phyloP scores from a whole-genome alignment of 805 yeast genomes.

The Saturnispora zaruensis region DNA sequence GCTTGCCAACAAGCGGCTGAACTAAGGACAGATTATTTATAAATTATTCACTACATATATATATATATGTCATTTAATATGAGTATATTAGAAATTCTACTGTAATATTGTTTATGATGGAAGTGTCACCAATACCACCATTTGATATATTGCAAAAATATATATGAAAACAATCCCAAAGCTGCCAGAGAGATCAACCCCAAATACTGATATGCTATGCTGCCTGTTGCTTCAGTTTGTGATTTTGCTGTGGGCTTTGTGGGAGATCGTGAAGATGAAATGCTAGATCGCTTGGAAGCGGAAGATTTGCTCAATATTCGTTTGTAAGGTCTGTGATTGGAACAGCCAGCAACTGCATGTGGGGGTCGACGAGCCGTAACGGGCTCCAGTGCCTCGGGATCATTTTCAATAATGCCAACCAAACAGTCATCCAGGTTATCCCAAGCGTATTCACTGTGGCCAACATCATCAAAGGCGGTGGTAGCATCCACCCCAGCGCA shows the following conservation, averaged over 20 bases:
- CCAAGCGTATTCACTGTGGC: conserved; percentile 77
- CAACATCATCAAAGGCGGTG: conserved; percentile 53
- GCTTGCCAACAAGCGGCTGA: conserved; percentile 87
- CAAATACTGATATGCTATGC: not conserved
- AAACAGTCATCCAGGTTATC: conserved; percentile 77
- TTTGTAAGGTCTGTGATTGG: not conserved
- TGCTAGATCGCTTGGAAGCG: not conserved
- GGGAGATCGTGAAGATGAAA: not conserved
- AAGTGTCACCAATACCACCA: conserved; percentile 14
- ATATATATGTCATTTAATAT: not conserved
- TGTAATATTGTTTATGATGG: not conserved
- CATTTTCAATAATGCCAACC: conserved; percentile 52
- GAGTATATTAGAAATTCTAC: not conserved
- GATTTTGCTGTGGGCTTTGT: not conserved
- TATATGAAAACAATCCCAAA: conserved; percentile 22
- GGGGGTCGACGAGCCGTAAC: conserved; percentile 5
- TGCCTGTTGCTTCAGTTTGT: not conserved
- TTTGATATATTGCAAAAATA: conserved; percentile 26
- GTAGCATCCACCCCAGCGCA: conserved; percentile 79
- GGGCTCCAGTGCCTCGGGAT: conserved; percentile 1
- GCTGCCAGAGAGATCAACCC: conserved; percentile 13
- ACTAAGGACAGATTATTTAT: not conserved
- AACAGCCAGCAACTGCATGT: conserved; percentile 6
- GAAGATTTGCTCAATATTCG: not conserved
- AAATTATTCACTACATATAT: not conserved